Conservation (phyloP, 768 basidiomycete genomes). For the Termitomyces sp. region DNA sequence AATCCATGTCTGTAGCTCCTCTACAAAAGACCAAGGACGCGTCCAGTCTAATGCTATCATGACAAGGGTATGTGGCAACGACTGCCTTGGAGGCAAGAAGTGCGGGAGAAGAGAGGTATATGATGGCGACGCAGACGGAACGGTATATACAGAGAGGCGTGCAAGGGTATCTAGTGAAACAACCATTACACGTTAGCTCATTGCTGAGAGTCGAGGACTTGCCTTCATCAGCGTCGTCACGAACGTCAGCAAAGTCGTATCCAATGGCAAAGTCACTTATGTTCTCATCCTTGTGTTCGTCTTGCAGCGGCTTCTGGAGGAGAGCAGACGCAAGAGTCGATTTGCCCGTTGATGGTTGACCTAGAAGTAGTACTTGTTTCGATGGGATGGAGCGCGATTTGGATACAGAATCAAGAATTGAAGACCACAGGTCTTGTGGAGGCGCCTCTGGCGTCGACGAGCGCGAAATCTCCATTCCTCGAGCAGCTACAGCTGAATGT, state of each 20-base stretch:
- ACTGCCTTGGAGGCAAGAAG: constrained; percentile 70
- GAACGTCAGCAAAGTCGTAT: constrained; percentile 88
- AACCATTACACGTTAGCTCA: constrained; percentile 4
- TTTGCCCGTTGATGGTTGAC: constrained; percentile 77
- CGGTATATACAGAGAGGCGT: constrained; percentile 87
- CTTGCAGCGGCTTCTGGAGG: constrained; percentile 61
- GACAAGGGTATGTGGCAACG: constrained; percentile 70
- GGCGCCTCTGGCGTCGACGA: constrained; percentile 72
- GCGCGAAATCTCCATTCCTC: constrained; percentile 45
- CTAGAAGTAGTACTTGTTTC: constrained; percentile 85
- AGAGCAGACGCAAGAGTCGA: constrained; percentile 70
- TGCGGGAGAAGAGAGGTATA: constrained; percentile 74
- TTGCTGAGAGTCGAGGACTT: constrained; percentile 22
- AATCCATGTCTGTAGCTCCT: constrained; percentile 84
- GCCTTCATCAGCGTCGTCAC: constrained; percentile 96
- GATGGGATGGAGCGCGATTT: constrained; percentile 78
- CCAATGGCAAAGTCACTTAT: constrained; percentile 82
- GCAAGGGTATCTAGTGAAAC: constrained; percentile 72
- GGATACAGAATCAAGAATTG: constrained; percentile 87
- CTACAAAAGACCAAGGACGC: constrained; percentile 86
- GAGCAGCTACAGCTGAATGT: neutral
- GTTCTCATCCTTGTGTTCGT: constrained; percentile 58
- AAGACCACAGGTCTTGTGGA: constrained; percentile 87
- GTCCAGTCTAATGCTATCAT: constrained; percentile 95
- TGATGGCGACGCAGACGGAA: constrained; percentile 74